These are phyloP conservation scores for Lentinula novae-zelandiae DNA, from an alignment of 1,284 basidiomycete species.

Conservation along the genomic window DNA sequence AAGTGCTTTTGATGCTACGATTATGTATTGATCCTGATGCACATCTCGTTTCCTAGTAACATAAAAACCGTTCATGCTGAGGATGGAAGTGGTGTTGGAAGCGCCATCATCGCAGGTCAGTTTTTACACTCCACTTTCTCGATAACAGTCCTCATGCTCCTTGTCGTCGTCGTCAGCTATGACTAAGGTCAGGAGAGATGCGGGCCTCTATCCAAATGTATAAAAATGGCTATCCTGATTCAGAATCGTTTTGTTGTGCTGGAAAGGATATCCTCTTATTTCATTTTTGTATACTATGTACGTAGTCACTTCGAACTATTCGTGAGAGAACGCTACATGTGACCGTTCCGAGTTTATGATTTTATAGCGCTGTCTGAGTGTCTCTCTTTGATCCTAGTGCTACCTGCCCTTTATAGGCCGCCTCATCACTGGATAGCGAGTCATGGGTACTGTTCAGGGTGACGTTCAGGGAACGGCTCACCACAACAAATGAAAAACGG, in stretches of 20 bases:
- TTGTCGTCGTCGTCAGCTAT: conserved; percentile 24
- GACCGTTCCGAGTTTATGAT: neutral
- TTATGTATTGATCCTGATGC: neutral
- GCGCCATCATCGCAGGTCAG: conserved; percentile 90
- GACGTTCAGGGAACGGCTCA: neutral
- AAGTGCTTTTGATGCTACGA: conserved; percentile 24
- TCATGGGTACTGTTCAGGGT: neutral
- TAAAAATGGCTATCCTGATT: conserved; percentile 14
- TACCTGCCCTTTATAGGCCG: no score
- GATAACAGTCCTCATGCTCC: neutral
- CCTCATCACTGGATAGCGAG: neutral
- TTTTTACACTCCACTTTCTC: conserved; percentile 13
- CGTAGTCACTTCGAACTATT: neutral
- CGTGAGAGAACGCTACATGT: neutral
- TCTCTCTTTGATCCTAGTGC: neutral
- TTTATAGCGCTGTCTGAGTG: neutral
- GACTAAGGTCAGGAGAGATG: conserved; percentile 36
- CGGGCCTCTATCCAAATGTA: conserved; percentile 29
- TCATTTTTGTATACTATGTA: neutral
- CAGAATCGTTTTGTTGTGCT: neutral
- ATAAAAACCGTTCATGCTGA: conserved; percentile 91
- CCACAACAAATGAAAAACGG: neutral
- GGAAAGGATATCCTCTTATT: neutral
- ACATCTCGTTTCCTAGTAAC: conserved; percentile 32
- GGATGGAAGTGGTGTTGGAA: conserved; percentile 94